phyloP scores from a whole-genome alignment of 1,284 basidiomycete species.

The Cryptococcus sp. region DNA sequence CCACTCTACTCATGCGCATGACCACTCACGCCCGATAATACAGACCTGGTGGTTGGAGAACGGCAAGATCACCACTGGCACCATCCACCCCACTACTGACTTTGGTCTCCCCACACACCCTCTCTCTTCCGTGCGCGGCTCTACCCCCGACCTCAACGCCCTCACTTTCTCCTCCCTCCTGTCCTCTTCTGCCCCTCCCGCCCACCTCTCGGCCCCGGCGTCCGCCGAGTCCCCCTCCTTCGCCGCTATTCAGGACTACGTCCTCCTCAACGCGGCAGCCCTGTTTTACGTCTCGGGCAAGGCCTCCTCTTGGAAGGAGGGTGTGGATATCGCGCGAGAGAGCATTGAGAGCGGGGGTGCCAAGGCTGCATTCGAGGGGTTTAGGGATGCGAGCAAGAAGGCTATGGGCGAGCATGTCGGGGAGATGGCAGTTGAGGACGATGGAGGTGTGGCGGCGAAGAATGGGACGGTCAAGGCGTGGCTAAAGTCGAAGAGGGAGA shows the following conservation, averaged over 20 bases:
- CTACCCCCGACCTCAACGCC: constrained; percentile 66
- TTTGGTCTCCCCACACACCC: constrained; percentile 74
- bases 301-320: constrained; percentile 66
- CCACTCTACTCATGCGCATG: constrained; percentile 18
- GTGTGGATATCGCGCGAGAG: constrained; percentile 67
- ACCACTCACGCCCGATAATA: constrained; percentile 7
- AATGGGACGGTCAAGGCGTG: constrained; percentile 49
- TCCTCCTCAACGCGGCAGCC: constrained; percentile 79
- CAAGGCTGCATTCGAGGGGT: constrained; percentile 64
- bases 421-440: constrained; percentile 41
- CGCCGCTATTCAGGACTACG: constrained; percentile 70
- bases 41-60: constrained; percentile 54
- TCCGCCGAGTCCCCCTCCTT: constrained; percentile 55
- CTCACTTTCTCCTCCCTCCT: constrained; percentile 54
- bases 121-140: constrained; percentile 66
- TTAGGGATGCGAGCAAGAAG: constrained; percentile 51
- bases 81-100: constrained; percentile 52
- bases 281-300: constrained; percentile 74
- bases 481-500: constrained; percentile 25
- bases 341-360: constrained; percentile 71
- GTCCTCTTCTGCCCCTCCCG: constrained; percentile 32
- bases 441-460: constrained; percentile 50
- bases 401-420: constrained; percentile 47
- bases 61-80: constrained; percentile 47
- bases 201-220: constrained; percentile 44